phyloP scores from a whole-genome alignment of 1,284 basidiomycete genomes.

The Ceratobasidium papillatum region DNA sequence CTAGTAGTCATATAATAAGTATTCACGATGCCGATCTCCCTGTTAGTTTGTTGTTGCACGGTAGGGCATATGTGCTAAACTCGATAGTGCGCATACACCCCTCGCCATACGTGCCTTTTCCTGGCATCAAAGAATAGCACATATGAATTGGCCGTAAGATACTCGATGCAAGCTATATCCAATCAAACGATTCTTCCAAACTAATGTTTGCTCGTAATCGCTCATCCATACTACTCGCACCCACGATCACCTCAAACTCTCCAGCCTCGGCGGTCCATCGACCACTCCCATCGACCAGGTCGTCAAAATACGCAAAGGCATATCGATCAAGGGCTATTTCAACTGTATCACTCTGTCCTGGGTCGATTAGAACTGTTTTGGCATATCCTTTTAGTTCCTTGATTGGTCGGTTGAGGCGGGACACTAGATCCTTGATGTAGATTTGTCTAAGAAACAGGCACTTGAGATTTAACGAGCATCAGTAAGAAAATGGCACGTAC shows the following conservation, averaged over 20 bases:
- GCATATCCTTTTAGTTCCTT: slow-evolving; percentile 50
- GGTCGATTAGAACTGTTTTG: slow-evolving; percentile 49
- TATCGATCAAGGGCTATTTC: slow-evolving; percentile 52
- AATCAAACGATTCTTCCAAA: slow-evolving; percentile 20
- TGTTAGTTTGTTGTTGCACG: too few relatives aligned
- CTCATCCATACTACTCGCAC: slow-evolving; percentile 18
- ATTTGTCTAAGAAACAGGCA: slow-evolving; percentile 46
- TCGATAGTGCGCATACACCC: too few relatives aligned
- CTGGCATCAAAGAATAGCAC: too few relatives aligned
- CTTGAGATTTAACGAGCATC: neutral
- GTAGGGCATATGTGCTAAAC: too few relatives aligned
- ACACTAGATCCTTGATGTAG: slow-evolving; percentile 49
- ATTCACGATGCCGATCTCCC: too few relatives aligned
- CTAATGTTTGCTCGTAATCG: neutral
- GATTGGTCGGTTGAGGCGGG: slow-evolving; percentile 49
- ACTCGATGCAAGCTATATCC: too few relatives aligned
- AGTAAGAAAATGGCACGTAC: neutral
- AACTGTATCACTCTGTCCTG: slow-evolving; percentile 49
- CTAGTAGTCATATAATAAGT: too few relatives aligned
- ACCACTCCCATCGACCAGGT: slow-evolving; percentile 50
- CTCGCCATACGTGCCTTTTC: too few relatives aligned
- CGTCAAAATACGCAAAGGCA: slow-evolving; percentile 54
- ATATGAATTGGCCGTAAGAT: too few relatives aligned
- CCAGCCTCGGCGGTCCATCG: slow-evolving; percentile 45
- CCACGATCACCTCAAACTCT: slow-evolving; percentile 46